Conservation (phyloP, 371 early-diverging fungal genomes). For the Cokeromyces recurvatus region DNA sequence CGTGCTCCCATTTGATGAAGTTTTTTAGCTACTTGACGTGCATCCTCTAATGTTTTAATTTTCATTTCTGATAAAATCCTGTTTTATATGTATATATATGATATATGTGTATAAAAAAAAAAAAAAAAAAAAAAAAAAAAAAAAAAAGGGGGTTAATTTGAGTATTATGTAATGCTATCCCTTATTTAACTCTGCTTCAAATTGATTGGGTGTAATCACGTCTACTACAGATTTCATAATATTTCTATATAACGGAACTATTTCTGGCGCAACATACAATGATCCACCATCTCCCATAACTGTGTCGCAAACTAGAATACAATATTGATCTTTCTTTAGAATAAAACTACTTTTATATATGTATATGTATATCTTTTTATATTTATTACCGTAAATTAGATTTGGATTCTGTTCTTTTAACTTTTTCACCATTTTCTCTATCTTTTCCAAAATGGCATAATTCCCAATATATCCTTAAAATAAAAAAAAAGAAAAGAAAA, state of each 20-base stretch:
- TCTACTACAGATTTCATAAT: conserved; percentile 56
- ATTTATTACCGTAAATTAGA: conserved; percentile 43
- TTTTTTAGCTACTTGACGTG: conserved; percentile 48
- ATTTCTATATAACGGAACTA: conserved; percentile 72
- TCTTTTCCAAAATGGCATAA: conserved; percentile 60
- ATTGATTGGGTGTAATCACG: conserved; percentile 89
- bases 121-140: too few species aligned
- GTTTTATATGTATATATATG: background rate
- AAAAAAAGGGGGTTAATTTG: too few species aligned
- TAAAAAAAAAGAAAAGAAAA: too few species aligned
- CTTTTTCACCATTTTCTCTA: conserved; percentile 48
- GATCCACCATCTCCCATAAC: conserved; percentile 90
- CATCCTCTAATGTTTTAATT: conserved; percentile 49
- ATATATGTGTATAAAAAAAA: too few species aligned
- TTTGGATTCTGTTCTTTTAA: conserved; percentile 44
- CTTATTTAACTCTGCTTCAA: conserved; percentile 87
- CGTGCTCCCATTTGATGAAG: conserved; percentile 67
- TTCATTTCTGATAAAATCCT: conserved; percentile 61
- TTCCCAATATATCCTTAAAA: conserved; percentile 80
- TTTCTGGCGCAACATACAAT: conserved; percentile 79
- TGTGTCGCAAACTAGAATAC: conserved; percentile 89
- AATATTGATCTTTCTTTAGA: background rate
- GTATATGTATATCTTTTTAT: too few species aligned
- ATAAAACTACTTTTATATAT: too few species aligned
- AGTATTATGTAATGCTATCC: too few species aligned